Evolutionary conservation across 441 rosid genomes (phyloP).

Genomic region (Corymbia citriodora): DNA sequence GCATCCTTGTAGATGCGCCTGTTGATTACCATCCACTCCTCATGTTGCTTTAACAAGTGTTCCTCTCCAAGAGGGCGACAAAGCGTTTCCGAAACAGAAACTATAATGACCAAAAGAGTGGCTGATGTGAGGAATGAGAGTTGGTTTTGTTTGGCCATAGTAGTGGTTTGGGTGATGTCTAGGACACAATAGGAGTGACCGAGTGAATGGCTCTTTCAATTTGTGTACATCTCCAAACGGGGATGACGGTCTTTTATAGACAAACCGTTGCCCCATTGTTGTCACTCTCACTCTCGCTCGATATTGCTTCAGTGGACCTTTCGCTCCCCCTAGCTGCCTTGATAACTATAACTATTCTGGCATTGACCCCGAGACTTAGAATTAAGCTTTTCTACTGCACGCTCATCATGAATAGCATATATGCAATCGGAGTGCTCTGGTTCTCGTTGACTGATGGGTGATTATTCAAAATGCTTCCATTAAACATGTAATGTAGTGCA

Average conservation of each 20-base stretch:
- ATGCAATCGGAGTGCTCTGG: background rate
- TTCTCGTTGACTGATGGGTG: background rate
- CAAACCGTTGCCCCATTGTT: background rate
- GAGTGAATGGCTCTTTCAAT: background rate
- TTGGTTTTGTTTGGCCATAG: background rate
- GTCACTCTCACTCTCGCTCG: background rate
- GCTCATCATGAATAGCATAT: background rate
- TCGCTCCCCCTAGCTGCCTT: background rate
- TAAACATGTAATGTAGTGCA: background rate
- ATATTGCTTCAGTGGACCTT: background rate
- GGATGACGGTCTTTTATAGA: background rate
- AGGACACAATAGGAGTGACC: background rate
- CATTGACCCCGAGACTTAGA: background rate
- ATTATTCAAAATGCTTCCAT: background rate
- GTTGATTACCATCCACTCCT: conserved; percentile 5
- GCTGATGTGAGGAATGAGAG: background rate
- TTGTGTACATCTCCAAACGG: background rate
- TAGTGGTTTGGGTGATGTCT: background rate
- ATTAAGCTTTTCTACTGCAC: background rate
- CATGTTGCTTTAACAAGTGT: background rate
- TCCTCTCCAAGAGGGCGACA: background rate
- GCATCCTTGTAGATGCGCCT: background rate
- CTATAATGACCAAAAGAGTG: background rate
- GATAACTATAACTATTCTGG: background rate
- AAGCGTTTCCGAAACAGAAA: background rate